Conservation (phyloP, 768 basidiomycete species). For the Glaciozyma martinii region DNA sequence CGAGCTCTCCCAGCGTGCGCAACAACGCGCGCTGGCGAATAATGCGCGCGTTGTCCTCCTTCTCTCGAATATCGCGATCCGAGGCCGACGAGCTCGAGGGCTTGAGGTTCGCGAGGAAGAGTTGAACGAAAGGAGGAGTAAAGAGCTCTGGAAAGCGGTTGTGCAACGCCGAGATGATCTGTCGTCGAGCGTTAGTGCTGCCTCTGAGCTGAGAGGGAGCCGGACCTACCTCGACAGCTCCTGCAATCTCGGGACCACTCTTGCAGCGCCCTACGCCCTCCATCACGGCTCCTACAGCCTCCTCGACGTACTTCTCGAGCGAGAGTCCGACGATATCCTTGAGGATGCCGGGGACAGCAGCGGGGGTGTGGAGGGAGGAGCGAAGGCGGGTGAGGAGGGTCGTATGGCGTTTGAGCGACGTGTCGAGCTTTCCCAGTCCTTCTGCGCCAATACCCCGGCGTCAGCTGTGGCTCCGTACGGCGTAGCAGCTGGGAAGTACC, state of each 20-base stretch:
- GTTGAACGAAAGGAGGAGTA: slow-evolving; percentile 58
- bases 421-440: slow-evolving; percentile 52
- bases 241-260: slow-evolving; percentile 84
- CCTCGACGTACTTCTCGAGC: slow-evolving; percentile 91
- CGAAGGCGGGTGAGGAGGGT: slow-evolving; percentile 88
- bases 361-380: slow-evolving; percentile 54
- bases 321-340: slow-evolving; percentile 86
- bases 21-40: slow-evolving; percentile 73
- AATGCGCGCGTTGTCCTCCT: slow-evolving; percentile 74
- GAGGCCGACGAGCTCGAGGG: slow-evolving; percentile 50
- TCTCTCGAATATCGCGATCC: slow-evolving; percentile 55
- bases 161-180: slow-evolving; percentile 85
- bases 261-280: slow-evolving; percentile 83
- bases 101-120: slow-evolving; percentile 46
- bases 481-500: not conserved
- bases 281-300: slow-evolving; percentile 73
- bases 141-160: slow-evolving; percentile 74
- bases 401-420: slow-evolving; percentile 91
- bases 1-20: slow-evolving; percentile 80
- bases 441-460: slow-evolving; percentile 4
- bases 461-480: not conserved
- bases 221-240: slow-evolving; percentile 69
- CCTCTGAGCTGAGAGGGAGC: not conserved
- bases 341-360: slow-evolving; percentile 47
- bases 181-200: not conserved